Base-by-base conservation (phyloP, 2,329 filamentous ascomycete species). In the Nannizziopsis arthrosporioides region DNA sequence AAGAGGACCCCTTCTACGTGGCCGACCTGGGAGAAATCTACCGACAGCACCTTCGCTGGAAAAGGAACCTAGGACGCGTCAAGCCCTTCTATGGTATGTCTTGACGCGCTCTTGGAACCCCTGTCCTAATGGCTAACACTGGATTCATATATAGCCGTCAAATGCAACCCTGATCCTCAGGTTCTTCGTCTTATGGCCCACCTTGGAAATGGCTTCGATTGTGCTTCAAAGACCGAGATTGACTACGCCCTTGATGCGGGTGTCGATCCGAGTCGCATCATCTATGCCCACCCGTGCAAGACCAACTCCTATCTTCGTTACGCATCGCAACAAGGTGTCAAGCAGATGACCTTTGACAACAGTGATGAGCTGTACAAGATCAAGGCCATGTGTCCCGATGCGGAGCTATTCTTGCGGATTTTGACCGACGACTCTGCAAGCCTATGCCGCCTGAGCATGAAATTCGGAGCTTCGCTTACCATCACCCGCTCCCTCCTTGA, bases 281-380 rank as follows among this genome's bases (percentile, higher is more conserved):
- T 98, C 71, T 98, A 96, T 64, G 92, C 92, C 43, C 92, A 98
- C 72, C 92, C 92, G 48, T 96, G 92, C 84, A 98, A 98, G 81
- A 98, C 92, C 61, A 94, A 92, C 73, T 95, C 90, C 42, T 96
- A 95, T 68, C 77, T 98, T 54, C 87, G 89, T 63, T 94, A 89
- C 62, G 92, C 93, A 55, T 81, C 84, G 61, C 77, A 80, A 63
- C 75, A 82, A 56, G 84, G 84, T 57, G 92, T 98, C 64, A 90
- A 85, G 72, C 86, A 94, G 75, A 96, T 98, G 90, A 98, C 92
- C 2, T 96, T 98, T 64, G 92, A 98, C 77, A 98, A 98, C 60
- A 80, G 84, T 64, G 92, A 98, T 66, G 92, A 98, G 75, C 78
- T 98, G 45, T 87, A 90, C 78, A 98, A 98, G 77, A 90, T 94